A percentile compares a stretch with the other conserved stretches of the same genome.
Evolutionary conservation across 2,329 filamentous ascomycete species (phyloP).

Genomic region (Corinectria fuckeliana): DNA sequence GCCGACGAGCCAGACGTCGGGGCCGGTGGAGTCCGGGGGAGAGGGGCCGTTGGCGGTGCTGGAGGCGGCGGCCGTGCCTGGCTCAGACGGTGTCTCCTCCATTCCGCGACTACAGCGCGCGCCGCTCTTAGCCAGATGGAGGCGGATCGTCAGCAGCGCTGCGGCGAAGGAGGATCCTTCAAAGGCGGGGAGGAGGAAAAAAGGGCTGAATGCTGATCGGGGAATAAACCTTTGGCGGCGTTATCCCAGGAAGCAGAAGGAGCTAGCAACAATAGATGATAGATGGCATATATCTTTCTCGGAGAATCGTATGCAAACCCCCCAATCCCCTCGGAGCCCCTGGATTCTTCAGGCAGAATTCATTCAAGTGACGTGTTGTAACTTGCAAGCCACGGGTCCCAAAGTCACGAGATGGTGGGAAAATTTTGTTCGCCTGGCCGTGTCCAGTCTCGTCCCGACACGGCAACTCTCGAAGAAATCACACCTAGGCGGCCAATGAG

Average conservation of each 20-base stretch:
- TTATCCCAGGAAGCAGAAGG: constrained; percentile 4
- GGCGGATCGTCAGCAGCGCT: constrained; percentile 23
- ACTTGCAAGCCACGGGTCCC: background rate
- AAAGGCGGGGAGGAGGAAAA: constrained; percentile 9
- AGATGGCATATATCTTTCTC: background rate
- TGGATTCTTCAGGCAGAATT: background rate
- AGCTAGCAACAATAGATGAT: background rate
- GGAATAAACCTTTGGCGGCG: constrained; percentile 13
- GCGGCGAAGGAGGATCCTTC: constrained; percentile 19
- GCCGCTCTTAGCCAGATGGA: constrained; percentile 21
- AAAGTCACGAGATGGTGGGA: constrained; percentile 23
- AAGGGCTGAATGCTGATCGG: too few relatives aligned
- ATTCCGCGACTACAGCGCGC: constrained; percentile 9
- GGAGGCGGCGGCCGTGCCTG: constrained; percentile 14
- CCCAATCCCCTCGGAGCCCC: background rate
- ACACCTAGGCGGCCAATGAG: constrained; percentile 13
- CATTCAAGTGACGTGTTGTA: background rate
- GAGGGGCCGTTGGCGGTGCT: constrained; percentile 21
- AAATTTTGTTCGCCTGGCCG: too few relatives aligned
- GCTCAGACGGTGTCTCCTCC: constrained; percentile 11
- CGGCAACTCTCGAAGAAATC: background rate
- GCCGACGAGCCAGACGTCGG: constrained; percentile 38
- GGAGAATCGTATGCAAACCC: background rate
- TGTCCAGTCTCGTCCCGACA: background rate
- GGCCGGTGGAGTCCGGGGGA: background rate